These are phyloP conservation scores for Ramicandelaber brevisporus DNA, from an alignment of 192 early-diverging fungal species.

Conservation along the genomic window DNA sequence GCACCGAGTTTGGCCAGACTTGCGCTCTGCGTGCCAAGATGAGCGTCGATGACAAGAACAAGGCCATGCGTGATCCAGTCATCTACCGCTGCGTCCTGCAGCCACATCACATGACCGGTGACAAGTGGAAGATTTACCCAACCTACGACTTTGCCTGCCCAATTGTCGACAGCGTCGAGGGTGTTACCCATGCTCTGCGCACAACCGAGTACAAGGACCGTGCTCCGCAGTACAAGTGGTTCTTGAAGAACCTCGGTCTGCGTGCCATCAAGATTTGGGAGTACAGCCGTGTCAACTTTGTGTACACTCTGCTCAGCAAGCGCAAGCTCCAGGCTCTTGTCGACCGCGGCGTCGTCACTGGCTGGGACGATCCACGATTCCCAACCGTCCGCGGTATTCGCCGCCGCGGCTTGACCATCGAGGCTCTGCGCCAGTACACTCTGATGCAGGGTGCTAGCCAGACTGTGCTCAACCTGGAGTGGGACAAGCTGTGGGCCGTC, in stretches of 20 bases:
- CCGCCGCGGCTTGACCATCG: conserved; percentile 92
- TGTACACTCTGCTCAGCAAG: conserved; percentile 95
- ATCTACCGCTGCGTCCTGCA: conserved; percentile 79
- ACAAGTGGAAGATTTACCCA: conserved; percentile 91
- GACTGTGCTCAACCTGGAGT: conserved; percentile 75
- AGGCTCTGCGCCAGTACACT: conserved; percentile 88
- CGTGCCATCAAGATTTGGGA: conserved; percentile 88
- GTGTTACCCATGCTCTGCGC: conserved; percentile 91
- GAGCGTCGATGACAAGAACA: conserved; percentile 60
- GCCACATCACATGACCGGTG: conserved; percentile 76
- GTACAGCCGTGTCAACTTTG: conserved; percentile 85
- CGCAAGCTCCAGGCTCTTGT: conserved; percentile 96
- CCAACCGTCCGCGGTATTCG: conserved; percentile 74
- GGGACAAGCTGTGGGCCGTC: conserved; percentile 97
- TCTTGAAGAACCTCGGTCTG: conserved; percentile 61
- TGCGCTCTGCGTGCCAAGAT: conserved; percentile 94
- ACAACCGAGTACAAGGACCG: conserved; percentile 97
- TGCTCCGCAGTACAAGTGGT: conserved; percentile 91
- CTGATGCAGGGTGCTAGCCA: conserved; percentile 96
- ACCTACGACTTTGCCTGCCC: conserved; percentile 98
- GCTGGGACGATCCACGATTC: conserved; percentile 81
- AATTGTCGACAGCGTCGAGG: conserved; percentile 84
- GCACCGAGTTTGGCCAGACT: conserved; percentile 48
- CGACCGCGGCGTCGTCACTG: conserved; percentile 50
- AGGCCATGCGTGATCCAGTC: conserved; percentile 85